A percentile compares a stretch with the other conserved stretches of the same genome.
phyloP scores from a whole-genome alignment of 495 filamentous ascomycete genomes.

The Aspergillus cristatus region DNA sequence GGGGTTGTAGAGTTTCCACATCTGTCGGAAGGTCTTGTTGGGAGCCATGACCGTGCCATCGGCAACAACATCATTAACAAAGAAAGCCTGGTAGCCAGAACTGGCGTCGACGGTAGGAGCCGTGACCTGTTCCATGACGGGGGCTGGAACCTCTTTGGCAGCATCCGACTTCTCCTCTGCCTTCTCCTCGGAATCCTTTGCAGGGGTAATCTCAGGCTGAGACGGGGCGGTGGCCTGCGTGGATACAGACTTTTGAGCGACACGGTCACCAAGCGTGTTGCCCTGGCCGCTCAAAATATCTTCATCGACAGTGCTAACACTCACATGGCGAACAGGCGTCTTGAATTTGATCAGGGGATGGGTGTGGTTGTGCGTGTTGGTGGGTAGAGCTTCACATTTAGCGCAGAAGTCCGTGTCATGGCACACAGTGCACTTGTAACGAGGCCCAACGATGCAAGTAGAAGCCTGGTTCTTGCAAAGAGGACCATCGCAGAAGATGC shows the following conservation, averaged over 20 bases:
- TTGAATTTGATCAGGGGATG: slow-evolving; percentile 97
- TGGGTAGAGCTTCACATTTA: slow-evolving; percentile 80
- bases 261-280: slow-evolving; percentile 59
- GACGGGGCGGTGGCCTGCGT: slow-evolving; percentile 41
- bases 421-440: slow-evolving; percentile 97
- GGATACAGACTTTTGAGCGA: slow-evolving; percentile 28
- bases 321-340: slow-evolving; percentile 82
- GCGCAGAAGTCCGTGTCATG: slow-evolving; percentile 95
- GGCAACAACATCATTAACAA: slow-evolving; percentile 63
- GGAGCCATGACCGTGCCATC: slow-evolving; percentile 68
- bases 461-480: slow-evolving; percentile 57
- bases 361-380: slow-evolving; percentile 80
- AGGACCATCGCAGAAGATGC: slow-evolving; percentile 93
- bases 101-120: too few relatives aligned
- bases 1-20: slow-evolving; percentile 84
- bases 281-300: slow-evolving; percentile 52
- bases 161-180: slow-evolving; percentile 26
- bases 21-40: slow-evolving; percentile 70
- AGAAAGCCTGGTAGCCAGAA: slow-evolving; percentile 59
- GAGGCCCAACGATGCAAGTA: slow-evolving; percentile 70
- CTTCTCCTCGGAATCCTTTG: slow-evolving; percentile 49
- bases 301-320: slow-evolving; percentile 75
- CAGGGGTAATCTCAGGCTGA: slow-evolving; percentile 55
- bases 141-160: slow-evolving; percentile 7
- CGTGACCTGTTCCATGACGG: slow-evolving; percentile 1